These are phyloP conservation scores for Populus tomentosa DNA, from an alignment of 441 rosid genomes.

Conservation along the genomic window DNA sequence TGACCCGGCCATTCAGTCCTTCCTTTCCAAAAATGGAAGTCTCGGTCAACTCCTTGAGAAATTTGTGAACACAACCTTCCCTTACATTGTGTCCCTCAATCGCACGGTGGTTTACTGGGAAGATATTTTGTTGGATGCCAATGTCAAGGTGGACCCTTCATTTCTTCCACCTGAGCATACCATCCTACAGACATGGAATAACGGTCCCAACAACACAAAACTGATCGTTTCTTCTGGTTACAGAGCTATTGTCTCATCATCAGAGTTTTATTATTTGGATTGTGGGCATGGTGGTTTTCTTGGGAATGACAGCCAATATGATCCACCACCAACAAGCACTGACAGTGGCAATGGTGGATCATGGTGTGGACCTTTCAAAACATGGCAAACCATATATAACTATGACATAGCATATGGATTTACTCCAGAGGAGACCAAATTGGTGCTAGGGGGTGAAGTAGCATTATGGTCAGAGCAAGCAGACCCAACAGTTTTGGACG, in stretches of 20 bases:
- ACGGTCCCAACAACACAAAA: slow-evolving; percentile 65
- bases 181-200: slow-evolving; percentile 83
- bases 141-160: slow-evolving; percentile 43
- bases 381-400: slow-evolving; percentile 84
- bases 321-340: slow-evolving; percentile 26
- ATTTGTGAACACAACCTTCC: slow-evolving; percentile 50
- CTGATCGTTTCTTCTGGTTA: slow-evolving; percentile 59
- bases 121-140: slow-evolving; percentile 52
- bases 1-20: slow-evolving; percentile 54
- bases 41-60: slow-evolving; percentile 59
- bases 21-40: slow-evolving; percentile 51
- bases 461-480: slow-evolving; percentile 94
- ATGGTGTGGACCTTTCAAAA: slow-evolving; percentile 83
- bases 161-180: slow-evolving; percentile 52
- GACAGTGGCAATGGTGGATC: slow-evolving; percentile 39
- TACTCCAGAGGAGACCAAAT: slow-evolving; percentile 54
- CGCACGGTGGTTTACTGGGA: slow-evolving; percentile 80
- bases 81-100: slow-evolving; percentile 61
- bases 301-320: slow-evolving; percentile 69
- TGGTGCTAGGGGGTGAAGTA: slow-evolving; percentile 85
- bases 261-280: slow-evolving; percentile 79
- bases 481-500: slow-evolving; percentile 59
- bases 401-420: slow-evolving; percentile 69
- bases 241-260: slow-evolving; percentile 69
- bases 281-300: slow-evolving; percentile 81